A percentile compares a stretch with the other conserved stretches of the same genome.
Conservation (phyloP, 2,329 filamentous ascomycete species). For the Colletotrichum caudatum region DNA sequence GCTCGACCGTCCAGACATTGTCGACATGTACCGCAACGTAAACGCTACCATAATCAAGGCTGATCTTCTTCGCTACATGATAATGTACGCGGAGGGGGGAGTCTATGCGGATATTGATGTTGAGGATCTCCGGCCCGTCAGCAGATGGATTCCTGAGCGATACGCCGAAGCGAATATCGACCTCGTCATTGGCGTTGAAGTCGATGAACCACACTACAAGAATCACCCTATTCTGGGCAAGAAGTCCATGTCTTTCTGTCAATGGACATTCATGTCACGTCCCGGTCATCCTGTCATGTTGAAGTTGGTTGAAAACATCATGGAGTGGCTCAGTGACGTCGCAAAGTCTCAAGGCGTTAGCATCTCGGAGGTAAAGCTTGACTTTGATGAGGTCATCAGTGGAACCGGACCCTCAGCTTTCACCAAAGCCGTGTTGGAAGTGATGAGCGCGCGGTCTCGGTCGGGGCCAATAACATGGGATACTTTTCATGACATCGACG, state of each 20-base stretch:
- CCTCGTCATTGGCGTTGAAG: constrained; percentile 77
- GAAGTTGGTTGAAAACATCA: constrained; percentile 74
- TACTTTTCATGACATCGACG: constrained; percentile 72
- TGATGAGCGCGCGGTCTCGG: constrained; percentile 63
- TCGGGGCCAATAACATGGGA: constrained; percentile 66
- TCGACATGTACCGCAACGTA: constrained; percentile 70
- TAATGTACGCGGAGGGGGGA: constrained; percentile 82
- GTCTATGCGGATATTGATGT: constrained; percentile 72
- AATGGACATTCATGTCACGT: constrained; percentile 81
- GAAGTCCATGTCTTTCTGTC: constrained; percentile 78
- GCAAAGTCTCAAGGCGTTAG: constrained; percentile 69
- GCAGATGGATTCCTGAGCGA: constrained; percentile 58
- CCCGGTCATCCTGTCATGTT: constrained; percentile 76
- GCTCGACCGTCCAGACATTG: constrained; percentile 75
- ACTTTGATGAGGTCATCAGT: constrained; percentile 79
- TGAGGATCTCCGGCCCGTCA: constrained; percentile 52
- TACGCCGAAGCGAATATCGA: constrained; percentile 75
- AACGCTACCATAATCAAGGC: constrained; percentile 75
- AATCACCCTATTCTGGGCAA: constrained; percentile 74
- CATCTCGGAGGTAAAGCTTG: constrained; percentile 71
- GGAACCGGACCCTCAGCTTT: constrained; percentile 81
- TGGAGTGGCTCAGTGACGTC: constrained; percentile 72
- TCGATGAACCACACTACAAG: constrained; percentile 75
- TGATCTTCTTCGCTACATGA: constrained; percentile 76
- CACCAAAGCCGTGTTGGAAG: constrained; percentile 71